phyloP scores from a whole-genome alignment of 805 yeast species.

The Myxozyma lipomycoides region DNA sequence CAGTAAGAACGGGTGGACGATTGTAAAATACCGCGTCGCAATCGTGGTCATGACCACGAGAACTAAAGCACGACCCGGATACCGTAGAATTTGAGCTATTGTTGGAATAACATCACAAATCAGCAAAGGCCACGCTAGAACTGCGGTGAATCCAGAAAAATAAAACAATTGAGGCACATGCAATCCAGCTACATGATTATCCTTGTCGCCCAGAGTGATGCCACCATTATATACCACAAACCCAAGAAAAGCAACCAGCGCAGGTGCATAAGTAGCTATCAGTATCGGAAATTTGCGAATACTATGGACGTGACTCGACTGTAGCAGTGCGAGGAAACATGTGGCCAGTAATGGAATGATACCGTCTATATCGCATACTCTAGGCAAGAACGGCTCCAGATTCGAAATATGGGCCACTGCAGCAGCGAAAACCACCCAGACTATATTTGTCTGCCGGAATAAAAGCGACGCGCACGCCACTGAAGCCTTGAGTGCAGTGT shows the following conservation, averaged over 20 bases:
- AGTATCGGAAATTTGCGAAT: not conserved
- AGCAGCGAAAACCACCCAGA: conserved; percentile 54
- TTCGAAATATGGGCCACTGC: conserved; percentile 1
- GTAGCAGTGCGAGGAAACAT: not conserved
- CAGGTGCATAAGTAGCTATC: conserved; percentile 7
- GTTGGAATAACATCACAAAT: conserved; percentile 37
- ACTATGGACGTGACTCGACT: not conserved
- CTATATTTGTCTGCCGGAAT: conserved; percentile 86
- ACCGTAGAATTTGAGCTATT: not conserved
- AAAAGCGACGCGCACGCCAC: conserved; percentile 49
- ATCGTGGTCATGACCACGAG: conserved; percentile 37
- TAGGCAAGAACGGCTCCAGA: not conserved
- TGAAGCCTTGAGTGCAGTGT: not conserved
- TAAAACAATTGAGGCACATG: conserved; percentile 82
- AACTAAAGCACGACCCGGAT: not conserved
- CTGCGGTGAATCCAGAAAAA: conserved; percentile 57
- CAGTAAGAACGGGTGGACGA: conserved; percentile 84
- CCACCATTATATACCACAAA: conserved; percentile 73
- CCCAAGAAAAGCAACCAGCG: conserved; percentile 43
- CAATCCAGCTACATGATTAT: conserved; percentile 66
- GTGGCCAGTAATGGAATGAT: not conserved
- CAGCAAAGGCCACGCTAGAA: conserved; percentile 78
- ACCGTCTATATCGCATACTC: not conserved
- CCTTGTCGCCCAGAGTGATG: conserved; percentile 80
- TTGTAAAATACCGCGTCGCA: conserved; percentile 52